Conservation (phyloP, 2,329 filamentous ascomycete genomes). For the Venturia oleaginea region DNA sequence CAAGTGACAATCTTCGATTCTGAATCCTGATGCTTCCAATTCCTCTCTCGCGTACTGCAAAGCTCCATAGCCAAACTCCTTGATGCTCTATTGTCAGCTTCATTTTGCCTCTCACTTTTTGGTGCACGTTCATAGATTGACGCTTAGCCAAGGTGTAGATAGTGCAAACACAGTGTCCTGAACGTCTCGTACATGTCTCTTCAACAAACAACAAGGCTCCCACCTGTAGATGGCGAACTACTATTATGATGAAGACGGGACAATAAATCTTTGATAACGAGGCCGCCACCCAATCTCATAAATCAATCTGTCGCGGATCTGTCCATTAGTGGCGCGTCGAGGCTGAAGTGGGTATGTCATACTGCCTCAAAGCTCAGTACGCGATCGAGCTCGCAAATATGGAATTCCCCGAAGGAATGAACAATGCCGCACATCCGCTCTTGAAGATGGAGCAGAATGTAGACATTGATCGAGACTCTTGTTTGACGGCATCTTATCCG, state of each 20-base stretch:
- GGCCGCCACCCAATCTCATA: neutral
- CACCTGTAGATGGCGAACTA: neutral
- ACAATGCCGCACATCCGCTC: neutral
- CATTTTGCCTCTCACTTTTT: neutral
- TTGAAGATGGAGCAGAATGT: neutral
- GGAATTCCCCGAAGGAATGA: too few relatives aligned
- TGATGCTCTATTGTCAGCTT: neutral
- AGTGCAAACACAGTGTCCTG: neutral
- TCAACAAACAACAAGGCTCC: neutral
- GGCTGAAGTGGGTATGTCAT: conserved; percentile 1
- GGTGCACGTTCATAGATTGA: neutral
- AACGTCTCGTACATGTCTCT: neutral
- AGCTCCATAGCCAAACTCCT: neutral
- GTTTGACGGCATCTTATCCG: conserved; percentile 5
- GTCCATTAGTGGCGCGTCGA: neutral
- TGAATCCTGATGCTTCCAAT: too few relatives aligned
- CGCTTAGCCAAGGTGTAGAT: neutral
- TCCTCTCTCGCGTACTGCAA: neutral
- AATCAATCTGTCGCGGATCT: neutral
- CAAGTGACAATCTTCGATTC: too few relatives aligned
- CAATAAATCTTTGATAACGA: neutral
- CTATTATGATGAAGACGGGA: conserved; percentile 5
- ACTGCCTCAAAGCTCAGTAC: neutral
- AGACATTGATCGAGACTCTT: neutral
- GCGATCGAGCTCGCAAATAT: neutral